phyloP scores from a whole-genome alignment of 2,329 filamentous ascomycete genomes.

The Colletotrichum camelliae region DNA sequence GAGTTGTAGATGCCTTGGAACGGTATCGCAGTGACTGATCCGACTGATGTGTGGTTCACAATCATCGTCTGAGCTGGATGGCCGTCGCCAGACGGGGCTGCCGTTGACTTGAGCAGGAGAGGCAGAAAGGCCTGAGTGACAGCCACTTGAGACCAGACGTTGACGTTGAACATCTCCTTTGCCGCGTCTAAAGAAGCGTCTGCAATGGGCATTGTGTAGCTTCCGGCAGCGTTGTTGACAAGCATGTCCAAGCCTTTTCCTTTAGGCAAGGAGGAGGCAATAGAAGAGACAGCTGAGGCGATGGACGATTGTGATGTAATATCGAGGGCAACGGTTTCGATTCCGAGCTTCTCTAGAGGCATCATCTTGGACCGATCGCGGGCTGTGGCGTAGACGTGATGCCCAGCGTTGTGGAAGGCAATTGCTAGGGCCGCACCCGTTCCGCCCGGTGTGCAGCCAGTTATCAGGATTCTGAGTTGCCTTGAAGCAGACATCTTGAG shows the following conservation, averaged over 20 bases:
- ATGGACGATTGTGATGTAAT: slow-evolving; percentile 34
- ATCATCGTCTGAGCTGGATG: not conserved
- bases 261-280: not conserved
- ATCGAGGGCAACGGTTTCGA: slow-evolving; percentile 32
- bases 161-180: slow-evolving; percentile 31
- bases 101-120: not conserved
- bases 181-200: slow-evolving; percentile 31
- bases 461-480: slow-evolving; percentile 26
- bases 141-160: slow-evolving; percentile 33
- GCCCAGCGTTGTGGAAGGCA: slow-evolving; percentile 27
- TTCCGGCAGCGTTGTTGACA: slow-evolving; percentile 35
- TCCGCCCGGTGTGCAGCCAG: slow-evolving; percentile 31
- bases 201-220: slow-evolving; percentile 31
- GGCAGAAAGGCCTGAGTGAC: slow-evolving; percentile 32
- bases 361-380: slow-evolving; percentile 30
- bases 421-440: slow-evolving; percentile 30
- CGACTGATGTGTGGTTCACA: slow-evolving; percentile 24
- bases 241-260: slow-evolving; percentile 29
- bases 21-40: not conserved
- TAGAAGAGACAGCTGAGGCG: slow-evolving; percentile 13
- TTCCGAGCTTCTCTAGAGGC: slow-evolving; percentile 26
- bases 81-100: not conserved
- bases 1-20: slow-evolving; percentile 26
- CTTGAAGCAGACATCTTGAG: not conserved
- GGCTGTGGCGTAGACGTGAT: slow-evolving; percentile 38